A percentile compares a stretch with the other conserved stretches of the same genome.
Conservation (phyloP, 169 alveolate species). For the Plasmodium reichenowi region DNA sequence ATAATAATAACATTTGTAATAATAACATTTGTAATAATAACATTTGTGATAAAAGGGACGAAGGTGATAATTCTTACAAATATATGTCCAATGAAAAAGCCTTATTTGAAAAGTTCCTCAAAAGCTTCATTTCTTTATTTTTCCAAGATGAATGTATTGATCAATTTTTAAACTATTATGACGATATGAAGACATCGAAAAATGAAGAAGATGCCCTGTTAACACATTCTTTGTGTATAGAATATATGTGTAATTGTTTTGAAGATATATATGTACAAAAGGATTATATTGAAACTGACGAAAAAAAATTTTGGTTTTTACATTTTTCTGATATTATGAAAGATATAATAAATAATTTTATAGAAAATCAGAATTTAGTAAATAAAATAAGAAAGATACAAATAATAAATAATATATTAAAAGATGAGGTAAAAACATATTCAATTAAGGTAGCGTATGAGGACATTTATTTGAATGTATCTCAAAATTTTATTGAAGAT, state of each 20-base stretch:
- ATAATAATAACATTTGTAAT: neutral
- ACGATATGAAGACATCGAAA: slow-evolving; percentile 10
- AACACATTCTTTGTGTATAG: slow-evolving; percentile 18
- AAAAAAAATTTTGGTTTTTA: neutral
- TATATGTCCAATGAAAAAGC: slow-evolving; percentile 16
- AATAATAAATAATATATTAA: slow-evolving; percentile 37
- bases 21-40: neutral
- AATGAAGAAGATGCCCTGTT: slow-evolving; percentile 1
- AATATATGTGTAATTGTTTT: slow-evolving; percentile 19
- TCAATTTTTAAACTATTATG: slow-evolving; percentile 21
- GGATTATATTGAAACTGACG: neutral
- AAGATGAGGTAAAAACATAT: slow-evolving; percentile 57
- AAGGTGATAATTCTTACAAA: neutral
- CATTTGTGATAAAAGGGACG: neutral
- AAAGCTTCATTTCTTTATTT: slow-evolving; percentile 27
- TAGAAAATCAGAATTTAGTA: slow-evolving; percentile 39
- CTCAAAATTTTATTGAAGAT: slow-evolving; percentile 58
- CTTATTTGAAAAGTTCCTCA: slow-evolving; percentile 17
- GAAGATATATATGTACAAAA: neutral
- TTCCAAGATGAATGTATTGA: slow-evolving; percentile 38
- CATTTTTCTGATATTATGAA: slow-evolving; percentile 13
- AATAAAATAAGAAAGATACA: slow-evolving; percentile 28
- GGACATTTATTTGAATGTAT: slow-evolving; percentile 42
- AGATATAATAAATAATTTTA: slow-evolving; percentile 23
- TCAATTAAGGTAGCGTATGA: slow-evolving; percentile 47